A percentile compares a stretch with the other conserved stretches of the same genome.
Evolutionary conservation across 2,329 filamentous ascomycete species (phyloP).

Genomic region (Diaporthe vexans): DNA sequence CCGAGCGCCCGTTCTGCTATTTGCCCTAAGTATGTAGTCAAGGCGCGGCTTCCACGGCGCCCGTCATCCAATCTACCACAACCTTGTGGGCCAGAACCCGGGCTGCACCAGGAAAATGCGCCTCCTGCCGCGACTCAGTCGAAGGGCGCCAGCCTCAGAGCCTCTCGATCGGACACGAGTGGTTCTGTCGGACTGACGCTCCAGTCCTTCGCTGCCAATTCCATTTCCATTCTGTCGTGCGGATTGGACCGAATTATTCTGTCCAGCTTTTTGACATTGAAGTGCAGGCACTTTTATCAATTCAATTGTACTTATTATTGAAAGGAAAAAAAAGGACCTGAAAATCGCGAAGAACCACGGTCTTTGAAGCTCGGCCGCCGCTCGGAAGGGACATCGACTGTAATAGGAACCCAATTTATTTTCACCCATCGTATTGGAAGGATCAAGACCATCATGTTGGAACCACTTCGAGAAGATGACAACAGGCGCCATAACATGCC

Average conservation of each 20-base stretch:
- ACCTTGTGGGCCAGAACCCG: background rate
- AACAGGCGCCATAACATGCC: background rate
- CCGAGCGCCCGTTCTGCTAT: background rate
- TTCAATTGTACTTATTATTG: background rate
- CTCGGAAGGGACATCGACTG: background rate
- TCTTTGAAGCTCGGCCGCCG: background rate
- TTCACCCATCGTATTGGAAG: background rate
- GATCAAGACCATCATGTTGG: background rate
- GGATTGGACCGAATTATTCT: background rate
- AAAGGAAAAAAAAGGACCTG: background rate
- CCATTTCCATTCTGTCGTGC: background rate
- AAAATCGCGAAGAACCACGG: background rate
- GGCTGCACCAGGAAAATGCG: background rate
- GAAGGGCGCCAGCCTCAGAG: background rate
- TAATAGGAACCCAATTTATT: background rate
- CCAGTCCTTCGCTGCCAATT: background rate
- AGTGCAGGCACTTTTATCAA: background rate
- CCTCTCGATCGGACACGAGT: background rate
- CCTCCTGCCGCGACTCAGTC: constrained; percentile 1
- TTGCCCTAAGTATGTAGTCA: background rate
- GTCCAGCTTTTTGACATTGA: background rate
- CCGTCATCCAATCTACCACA: background rate
- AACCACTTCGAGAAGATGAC: background rate
- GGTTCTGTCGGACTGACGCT: background rate
- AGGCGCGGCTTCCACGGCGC: background rate